Conservation (phyloP, 2,329 filamentous ascomycete genomes). For the Ambrosiella cleistominuta region DNA sequence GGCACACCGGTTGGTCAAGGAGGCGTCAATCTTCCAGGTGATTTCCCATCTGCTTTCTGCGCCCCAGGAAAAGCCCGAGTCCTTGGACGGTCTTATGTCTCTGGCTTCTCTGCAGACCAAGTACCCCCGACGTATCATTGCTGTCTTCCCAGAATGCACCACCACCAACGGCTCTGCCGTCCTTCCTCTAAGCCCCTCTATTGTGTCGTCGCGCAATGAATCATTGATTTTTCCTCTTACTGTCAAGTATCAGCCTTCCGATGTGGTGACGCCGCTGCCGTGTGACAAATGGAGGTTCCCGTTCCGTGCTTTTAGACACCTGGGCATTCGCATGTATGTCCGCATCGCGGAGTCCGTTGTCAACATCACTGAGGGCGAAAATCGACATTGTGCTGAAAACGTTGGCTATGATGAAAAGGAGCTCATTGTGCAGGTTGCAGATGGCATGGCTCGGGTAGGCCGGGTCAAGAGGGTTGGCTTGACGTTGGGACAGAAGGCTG, state of each 20-base stretch:
- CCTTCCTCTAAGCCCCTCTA: slow-evolving; percentile 60
- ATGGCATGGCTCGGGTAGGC: slow-evolving; percentile 71
- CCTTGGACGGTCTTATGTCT: slow-evolving; percentile 35
- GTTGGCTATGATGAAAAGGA: slow-evolving; percentile 42
- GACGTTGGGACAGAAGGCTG: slow-evolving; percentile 63
- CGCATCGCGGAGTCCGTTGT: slow-evolving; percentile 64
- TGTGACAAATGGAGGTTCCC: slow-evolving; percentile 50
- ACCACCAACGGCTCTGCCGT: slow-evolving; percentile 89
- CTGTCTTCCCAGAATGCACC: slow-evolving; percentile 82
- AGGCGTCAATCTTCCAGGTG: slow-evolving; percentile 58
- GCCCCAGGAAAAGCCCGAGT: slow-evolving; percentile 31
- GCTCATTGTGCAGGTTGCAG: slow-evolving; percentile 62
- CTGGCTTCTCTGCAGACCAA: slow-evolving; percentile 43
- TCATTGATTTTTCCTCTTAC: slow-evolving; percentile 80
- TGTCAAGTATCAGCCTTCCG: slow-evolving; percentile 61
- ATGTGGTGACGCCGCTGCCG: slow-evolving; percentile 52
- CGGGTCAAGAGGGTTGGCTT: slow-evolving; percentile 78
- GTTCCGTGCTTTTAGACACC: slow-evolving; percentile 70
- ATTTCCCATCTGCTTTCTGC: slow-evolving; percentile 54
- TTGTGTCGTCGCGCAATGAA: slow-evolving; percentile 47
- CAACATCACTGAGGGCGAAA: slow-evolving; percentile 28
- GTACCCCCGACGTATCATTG: slow-evolving; percentile 60
- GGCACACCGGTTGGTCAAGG: slow-evolving; percentile 51
- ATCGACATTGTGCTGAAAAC: slow-evolving; percentile 16
- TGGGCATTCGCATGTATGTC: slow-evolving; percentile 79